Evolutionary conservation across 2,329 filamentous ascomycete species (phyloP).

Genomic region (Orbilia quercus): DNA sequence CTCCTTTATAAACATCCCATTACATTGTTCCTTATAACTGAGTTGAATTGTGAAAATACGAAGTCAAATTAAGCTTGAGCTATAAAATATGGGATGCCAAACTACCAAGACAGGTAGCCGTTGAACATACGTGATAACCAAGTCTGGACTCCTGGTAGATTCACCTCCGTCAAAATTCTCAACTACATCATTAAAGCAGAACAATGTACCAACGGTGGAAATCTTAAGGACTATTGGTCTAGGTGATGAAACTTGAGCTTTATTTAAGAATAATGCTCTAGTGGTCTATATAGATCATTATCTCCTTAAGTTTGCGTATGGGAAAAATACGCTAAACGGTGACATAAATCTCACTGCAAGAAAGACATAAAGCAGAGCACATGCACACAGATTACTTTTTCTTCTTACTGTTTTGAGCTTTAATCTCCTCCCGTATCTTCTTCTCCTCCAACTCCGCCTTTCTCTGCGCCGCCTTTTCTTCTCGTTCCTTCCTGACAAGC

Average conservation of each 20-base stretch:
- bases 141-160: too few species aligned
- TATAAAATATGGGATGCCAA: too few species aligned
- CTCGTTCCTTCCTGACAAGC: conserved; percentile 85
- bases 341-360: conserved; percentile 8
- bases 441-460: conserved; percentile 69
- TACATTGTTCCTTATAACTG: too few species aligned
- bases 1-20: background rate
- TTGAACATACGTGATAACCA: too few species aligned
- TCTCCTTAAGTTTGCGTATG: conserved; percentile 17
- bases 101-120: too few species aligned
- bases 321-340: conserved; percentile 43
- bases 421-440: conserved; percentile 65
- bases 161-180: too few species aligned
- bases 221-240: background rate
- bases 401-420: conserved; percentile 65
- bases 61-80: too few species aligned
- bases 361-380: conserved; percentile 8
- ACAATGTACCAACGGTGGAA: too few species aligned
- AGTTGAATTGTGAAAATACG: too few species aligned
- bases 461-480: conserved; percentile 83
- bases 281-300: conserved; percentile 40
- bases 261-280: conserved; percentile 23
- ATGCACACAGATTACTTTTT: conserved; percentile 56
- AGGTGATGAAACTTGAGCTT: conserved; percentile 9
- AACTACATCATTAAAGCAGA: too few species aligned